A percentile compares a stretch with the other conserved stretches of the same genome.
These are phyloP conservation scores for Cryphonectria radicalis DNA, from an alignment of 2,329 filamentous ascomycete species.

Conservation along the genomic window DNA sequence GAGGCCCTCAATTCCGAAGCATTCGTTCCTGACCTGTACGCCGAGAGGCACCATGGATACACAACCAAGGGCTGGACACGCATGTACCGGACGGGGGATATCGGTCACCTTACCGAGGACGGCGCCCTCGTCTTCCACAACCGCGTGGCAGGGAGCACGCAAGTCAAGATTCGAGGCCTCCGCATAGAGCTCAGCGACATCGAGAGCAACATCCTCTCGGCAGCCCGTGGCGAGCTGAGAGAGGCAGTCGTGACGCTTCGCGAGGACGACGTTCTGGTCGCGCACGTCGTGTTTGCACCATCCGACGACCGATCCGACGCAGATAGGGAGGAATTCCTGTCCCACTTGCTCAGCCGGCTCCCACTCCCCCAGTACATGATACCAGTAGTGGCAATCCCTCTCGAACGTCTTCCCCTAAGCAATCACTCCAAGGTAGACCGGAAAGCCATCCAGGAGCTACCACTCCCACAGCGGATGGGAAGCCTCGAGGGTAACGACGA, in stretches of 20 bases:
- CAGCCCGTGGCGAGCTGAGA: neutral
- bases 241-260: neutral
- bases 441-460: slow-evolving; percentile 33
- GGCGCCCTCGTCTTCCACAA: slow-evolving; percentile 43
- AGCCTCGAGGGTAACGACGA: neutral
- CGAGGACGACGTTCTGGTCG: neutral
- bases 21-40: slow-evolving; percentile 1
- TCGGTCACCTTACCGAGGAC: slow-evolving; percentile 39
- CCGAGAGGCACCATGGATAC: neutral
- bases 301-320: neutral
- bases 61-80: slow-evolving; percentile 29
- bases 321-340: neutral
- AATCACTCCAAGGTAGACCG: slow-evolving; percentile 41
- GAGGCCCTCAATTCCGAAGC: slow-evolving; percentile 23
- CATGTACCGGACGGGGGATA: slow-evolving; percentile 48
- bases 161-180: slow-evolving; percentile 47
- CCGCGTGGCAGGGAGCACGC: slow-evolving; percentile 46
- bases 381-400: neutral
- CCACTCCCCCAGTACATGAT: neutral
- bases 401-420: slow-evolving; percentile 29
- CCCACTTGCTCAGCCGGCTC: neutral
- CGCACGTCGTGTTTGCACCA: neutral
- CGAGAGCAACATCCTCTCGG: slow-evolving; percentile 13
- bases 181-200: slow-evolving; percentile 43
- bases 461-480: slow-evolving; percentile 30